Percentiles rank a stretch among this genome's conserved stretches.
These are phyloP conservation scores for Lagenaria siceraria DNA, from an alignment of 306 rosid genomes.

Conservation along the genomic window DNA sequence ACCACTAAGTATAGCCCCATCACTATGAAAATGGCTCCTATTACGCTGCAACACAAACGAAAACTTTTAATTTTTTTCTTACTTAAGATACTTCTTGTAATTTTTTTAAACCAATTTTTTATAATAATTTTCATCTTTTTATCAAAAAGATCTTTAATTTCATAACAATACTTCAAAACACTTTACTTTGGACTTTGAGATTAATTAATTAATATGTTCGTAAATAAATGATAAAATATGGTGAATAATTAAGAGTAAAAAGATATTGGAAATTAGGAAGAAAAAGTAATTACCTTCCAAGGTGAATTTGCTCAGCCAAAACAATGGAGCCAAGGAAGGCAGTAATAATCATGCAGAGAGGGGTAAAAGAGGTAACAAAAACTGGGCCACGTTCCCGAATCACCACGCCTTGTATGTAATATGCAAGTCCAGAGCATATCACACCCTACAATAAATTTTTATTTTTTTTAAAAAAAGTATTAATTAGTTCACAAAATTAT, in stretches of 20 bases:
- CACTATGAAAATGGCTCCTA: conserved; percentile 80
- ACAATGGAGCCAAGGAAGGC: conserved; percentile 69
- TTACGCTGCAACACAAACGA: conserved; percentile 23
- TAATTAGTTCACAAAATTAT: not conserved
- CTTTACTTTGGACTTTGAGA: no score
- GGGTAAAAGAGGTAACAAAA: conserved; percentile 85
- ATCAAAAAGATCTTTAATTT: no score
- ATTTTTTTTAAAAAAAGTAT: no score
- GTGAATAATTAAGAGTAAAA: no score
- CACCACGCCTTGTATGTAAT: conserved; percentile 79
- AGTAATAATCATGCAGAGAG: conserved; percentile 85
- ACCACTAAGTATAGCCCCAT: conserved; percentile 83
- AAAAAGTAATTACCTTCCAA: conserved; percentile 44
- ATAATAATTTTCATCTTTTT: no score
- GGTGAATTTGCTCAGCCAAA: conserved; percentile 63
- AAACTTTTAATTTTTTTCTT: no score
- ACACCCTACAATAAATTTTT: no score
- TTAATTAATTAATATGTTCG: no score
- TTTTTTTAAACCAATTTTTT: no score
- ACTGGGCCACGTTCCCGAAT: conserved; percentile 84
- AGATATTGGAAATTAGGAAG: not conserved
- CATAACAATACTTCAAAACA: no score
- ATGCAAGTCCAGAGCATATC: conserved; percentile 90
- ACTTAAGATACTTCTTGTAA: no score
- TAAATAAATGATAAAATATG: no score